Conservation (phyloP, 2,329 filamentous ascomycete genomes). For the Xylariaceae sp. region DNA sequence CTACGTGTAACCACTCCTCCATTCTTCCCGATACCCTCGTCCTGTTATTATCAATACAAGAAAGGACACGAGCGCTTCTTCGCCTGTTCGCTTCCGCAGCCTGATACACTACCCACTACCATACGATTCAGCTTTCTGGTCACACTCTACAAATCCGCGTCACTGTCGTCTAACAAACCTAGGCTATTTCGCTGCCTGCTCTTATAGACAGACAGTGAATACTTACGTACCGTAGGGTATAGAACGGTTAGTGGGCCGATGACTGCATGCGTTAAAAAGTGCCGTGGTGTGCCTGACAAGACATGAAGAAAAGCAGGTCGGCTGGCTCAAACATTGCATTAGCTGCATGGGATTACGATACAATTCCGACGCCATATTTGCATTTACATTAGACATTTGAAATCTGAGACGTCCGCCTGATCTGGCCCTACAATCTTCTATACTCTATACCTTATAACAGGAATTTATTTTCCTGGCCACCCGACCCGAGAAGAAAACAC, state of each 20-base stretch:
- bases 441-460: too few species aligned
- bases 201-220: background rate
- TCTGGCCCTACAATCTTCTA: too few species aligned
- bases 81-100: background rate
- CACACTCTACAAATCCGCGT: slow-evolving; percentile 9
- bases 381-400: slow-evolving; percentile 24
- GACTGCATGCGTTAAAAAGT: slow-evolving; percentile 23
- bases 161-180: slow-evolving; percentile 18
- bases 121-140: background rate
- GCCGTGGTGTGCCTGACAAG: slow-evolving; percentile 24
- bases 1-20: slow-evolving; percentile 3
- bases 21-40: background rate
- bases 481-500: too few species aligned
- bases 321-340: slow-evolving; percentile 12
- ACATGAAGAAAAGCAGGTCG: slow-evolving; percentile 12
- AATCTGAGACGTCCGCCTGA: slow-evolving; percentile 27
- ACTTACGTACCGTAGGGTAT: background rate
- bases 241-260: slow-evolving; percentile 23
- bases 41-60: background rate
- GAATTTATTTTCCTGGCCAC: background rate
- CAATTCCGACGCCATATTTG: slow-evolving; percentile 17
- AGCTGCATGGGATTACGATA: slow-evolving; percentile 15
- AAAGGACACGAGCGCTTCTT: background rate
- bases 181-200: slow-evolving; percentile 15
- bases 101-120: background rate